Conservation (phyloP, 495 filamentous ascomycete genomes). For the Talaromyces wortmannii region DNA sequence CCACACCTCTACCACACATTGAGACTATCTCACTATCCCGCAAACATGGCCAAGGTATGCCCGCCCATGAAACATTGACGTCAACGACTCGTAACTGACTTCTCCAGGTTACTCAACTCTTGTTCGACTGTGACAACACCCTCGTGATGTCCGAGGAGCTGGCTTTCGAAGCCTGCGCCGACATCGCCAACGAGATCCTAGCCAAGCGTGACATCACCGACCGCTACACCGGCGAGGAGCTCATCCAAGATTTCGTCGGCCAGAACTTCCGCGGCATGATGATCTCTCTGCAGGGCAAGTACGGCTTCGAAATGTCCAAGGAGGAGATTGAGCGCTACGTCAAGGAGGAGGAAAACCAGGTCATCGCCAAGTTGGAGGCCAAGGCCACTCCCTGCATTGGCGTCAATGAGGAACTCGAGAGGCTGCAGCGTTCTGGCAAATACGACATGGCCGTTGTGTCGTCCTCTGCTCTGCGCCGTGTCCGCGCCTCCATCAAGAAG, state of each 20-base stretch:
- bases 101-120: constrained; percentile 66
- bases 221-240: constrained; percentile 72
- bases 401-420: constrained; percentile 59
- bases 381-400: constrained; percentile 72
- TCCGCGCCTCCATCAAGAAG: constrained; percentile 75
- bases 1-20: background rate
- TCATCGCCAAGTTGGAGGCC: constrained; percentile 69
- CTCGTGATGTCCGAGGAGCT: constrained; percentile 87
- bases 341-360: constrained; percentile 69
- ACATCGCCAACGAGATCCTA: constrained; percentile 87
- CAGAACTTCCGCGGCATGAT: constrained; percentile 97
- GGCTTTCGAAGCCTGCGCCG: constrained; percentile 91
- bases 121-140: constrained; percentile 98
- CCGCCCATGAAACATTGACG: constrained; percentile 1
- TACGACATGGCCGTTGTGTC: constrained; percentile 81
- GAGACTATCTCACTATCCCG: constrained; percentile 4
- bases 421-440: constrained; percentile 51
- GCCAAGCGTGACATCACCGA: constrained; percentile 54
- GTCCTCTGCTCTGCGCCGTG: constrained; percentile 70
- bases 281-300: constrained; percentile 65
- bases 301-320: constrained; percentile 57
- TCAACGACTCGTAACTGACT: constrained; percentile 8
- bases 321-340: constrained; percentile 75
- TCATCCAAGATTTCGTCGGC: constrained; percentile 87
- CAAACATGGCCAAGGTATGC: constrained; percentile 41